Percentiles rank a stretch among this genome's conserved stretches.
These are phyloP conservation scores for Rhododendron vialii DNA, from an alignment of 148 eudicot genomes.

Conservation along the genomic window DNA sequence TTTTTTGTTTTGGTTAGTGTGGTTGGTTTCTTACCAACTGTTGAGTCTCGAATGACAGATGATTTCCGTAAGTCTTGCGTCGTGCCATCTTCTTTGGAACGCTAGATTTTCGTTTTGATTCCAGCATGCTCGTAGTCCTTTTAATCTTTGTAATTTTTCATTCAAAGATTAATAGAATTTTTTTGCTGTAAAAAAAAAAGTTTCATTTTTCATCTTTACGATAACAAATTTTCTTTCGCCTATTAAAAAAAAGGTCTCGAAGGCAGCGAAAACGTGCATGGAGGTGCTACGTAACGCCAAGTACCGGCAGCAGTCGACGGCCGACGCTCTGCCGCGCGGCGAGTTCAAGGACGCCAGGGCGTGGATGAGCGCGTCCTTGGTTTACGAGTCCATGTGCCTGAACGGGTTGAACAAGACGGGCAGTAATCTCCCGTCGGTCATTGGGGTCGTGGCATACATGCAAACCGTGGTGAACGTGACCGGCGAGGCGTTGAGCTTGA, in stretches of 20 bases:
- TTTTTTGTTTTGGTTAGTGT: too few relatives aligned
- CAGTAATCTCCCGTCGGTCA: conserved; percentile 28
- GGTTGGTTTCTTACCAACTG: too few relatives aligned
- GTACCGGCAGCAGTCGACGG: conserved; percentile 23
- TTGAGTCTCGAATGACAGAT: too few relatives aligned
- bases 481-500: conserved; percentile 55
- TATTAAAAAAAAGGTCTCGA: conserved; percentile 5
- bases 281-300: conserved; percentile 38
- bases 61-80: background rate
- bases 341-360: conserved; percentile 57
- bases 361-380: conserved; percentile 57
- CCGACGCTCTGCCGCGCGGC: conserved; percentile 26
- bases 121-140: background rate
- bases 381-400: conserved; percentile 64
- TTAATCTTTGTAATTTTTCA: too few relatives aligned
- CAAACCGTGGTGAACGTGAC: conserved; percentile 32
- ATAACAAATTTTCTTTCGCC: too few relatives aligned
- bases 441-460: conserved; percentile 40
- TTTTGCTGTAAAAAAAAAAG: too few relatives aligned
- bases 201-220: too few relatives aligned
- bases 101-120: background rate
- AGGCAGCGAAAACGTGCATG: conserved; percentile 45
- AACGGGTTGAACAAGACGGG: conserved; percentile 57
- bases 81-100: background rate
- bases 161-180: too few relatives aligned